Conservation (phyloP, 805 yeast genomes). For the Metschnikowia shivogae region DNA sequence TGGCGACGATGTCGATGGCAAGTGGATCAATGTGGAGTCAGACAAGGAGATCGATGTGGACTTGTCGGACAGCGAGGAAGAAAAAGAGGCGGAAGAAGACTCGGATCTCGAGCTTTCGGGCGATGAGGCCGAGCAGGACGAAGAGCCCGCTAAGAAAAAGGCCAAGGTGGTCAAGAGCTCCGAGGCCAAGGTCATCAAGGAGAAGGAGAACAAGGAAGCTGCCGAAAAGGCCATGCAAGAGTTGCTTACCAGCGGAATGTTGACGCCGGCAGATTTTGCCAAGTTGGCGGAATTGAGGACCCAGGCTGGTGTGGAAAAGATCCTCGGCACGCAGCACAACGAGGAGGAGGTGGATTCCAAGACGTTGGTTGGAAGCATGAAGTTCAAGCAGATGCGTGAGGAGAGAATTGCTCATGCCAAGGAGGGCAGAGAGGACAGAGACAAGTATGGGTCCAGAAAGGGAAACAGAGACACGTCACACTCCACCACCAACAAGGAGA, state of each 20-base stretch:
- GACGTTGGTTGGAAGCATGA: conserved; percentile 69
- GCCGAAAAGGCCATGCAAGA: conserved; percentile 40
- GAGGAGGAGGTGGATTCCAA: conserved; percentile 86
- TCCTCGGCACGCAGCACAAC: conserved; percentile 60
- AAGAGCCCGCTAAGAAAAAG: conserved; percentile 26
- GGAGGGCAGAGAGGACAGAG: conserved; percentile 94
- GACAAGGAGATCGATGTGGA: conserved; percentile 65
- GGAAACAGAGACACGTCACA: conserved; percentile 74
- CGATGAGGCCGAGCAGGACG: conserved; percentile 26
- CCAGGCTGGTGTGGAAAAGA: conserved; percentile 80
- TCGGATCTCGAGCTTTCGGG: conserved; percentile 23
- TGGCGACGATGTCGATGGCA: conserved; percentile 67
- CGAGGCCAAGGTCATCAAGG: conserved; percentile 21
- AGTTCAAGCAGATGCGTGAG: conserved; percentile 81
- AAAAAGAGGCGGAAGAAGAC: conserved; percentile 28
- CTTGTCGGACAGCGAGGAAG: conserved; percentile 36
- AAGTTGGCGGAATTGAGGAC: conserved; percentile 83
- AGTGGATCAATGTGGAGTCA: conserved; percentile 86
- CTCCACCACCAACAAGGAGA: conserved; percentile 92
- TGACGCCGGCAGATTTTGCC: conserved; percentile 98
- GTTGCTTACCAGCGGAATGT: conserved; percentile 66
- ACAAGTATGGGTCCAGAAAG: conserved; percentile 81
- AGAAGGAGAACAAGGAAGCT: conserved; percentile 11
- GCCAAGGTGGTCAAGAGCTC: conserved; percentile 23
- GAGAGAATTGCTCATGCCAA: conserved; percentile 82